phyloP scores from a whole-genome alignment of 495 filamentous ascomycete species.

The Xylaria curta region DNA sequence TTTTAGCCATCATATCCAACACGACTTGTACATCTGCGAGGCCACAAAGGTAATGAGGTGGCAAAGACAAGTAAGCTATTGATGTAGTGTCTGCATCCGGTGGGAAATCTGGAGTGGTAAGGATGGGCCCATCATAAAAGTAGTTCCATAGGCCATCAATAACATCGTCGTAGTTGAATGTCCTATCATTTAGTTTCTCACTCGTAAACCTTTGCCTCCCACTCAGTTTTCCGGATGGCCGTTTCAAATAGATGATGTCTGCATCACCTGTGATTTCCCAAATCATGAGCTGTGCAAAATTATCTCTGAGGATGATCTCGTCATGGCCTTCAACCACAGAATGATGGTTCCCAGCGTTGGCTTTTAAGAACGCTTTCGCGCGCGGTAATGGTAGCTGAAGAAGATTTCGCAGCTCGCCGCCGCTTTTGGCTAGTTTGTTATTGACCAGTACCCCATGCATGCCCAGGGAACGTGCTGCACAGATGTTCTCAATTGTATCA shows the following conservation, averaged over 20 bases:
- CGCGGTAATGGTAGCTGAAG: slow-evolving; percentile 3
- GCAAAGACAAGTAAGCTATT: slow-evolving; percentile 35
- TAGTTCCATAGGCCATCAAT: slow-evolving; percentile 29
- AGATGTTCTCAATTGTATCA: slow-evolving; percentile 34
- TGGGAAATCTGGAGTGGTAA: slow-evolving; percentile 27
- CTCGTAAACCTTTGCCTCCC: neutral
- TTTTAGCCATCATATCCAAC: slow-evolving; percentile 27
- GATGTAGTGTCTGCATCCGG: slow-evolving; percentile 35
- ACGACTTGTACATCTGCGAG: slow-evolving; percentile 29
- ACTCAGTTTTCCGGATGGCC: slow-evolving; percentile 29
- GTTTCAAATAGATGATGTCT: slow-evolving; percentile 30
- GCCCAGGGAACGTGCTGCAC: slow-evolving; percentile 33
- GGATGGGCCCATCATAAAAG: slow-evolving; percentile 27
- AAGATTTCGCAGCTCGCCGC: slow-evolving; percentile 15
- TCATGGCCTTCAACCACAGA: slow-evolving; percentile 15
- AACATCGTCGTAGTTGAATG: neutral
- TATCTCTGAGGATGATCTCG: slow-evolving; percentile 29
- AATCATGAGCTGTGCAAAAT: slow-evolving; percentile 35
- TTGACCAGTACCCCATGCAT: slow-evolving; percentile 27
- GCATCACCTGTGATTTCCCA: slow-evolving; percentile 32
- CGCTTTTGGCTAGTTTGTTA: neutral
- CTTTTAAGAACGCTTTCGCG: slow-evolving; percentile 20
- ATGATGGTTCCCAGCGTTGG: slow-evolving; percentile 25
- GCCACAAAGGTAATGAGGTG: neutral
- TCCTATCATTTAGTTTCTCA: no score